phyloP scores from a whole-genome alignment of 129 eudicot species.

The Glebionis coronaria region DNA sequence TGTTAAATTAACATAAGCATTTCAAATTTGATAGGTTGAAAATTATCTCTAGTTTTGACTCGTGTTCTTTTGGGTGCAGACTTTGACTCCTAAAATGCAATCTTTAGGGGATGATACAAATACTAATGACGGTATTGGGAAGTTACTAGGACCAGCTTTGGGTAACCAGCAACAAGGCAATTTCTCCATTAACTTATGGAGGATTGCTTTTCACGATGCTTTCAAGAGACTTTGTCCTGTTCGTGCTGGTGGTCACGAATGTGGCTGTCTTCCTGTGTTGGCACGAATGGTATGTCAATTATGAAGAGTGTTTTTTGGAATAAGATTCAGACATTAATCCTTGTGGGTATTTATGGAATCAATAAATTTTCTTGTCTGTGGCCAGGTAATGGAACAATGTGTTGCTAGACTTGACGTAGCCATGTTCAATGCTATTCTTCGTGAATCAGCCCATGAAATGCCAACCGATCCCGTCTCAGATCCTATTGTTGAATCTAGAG shows the following conservation, averaged over 20 bases:
- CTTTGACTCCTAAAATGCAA: constrained; percentile 94
- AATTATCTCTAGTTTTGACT: constrained; percentile 9
- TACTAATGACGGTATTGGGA: constrained; percentile 42
- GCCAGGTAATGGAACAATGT: constrained; percentile 94
- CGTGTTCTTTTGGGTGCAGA: constrained; percentile 39
- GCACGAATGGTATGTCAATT: constrained; percentile 66
- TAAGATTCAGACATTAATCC: not conserved
- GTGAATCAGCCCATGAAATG: constrained; percentile 90
- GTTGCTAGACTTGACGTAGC: constrained; percentile 94
- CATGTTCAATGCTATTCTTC: constrained; percentile 96
- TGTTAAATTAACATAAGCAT: no score
- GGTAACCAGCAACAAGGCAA: constrained; percentile 77
- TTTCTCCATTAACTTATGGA: constrained; percentile 77
- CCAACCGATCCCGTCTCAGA: constrained; percentile 98
- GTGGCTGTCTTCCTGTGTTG: constrained; percentile 93
- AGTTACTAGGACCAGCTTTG: constrained; percentile 54
- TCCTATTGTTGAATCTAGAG: constrained; percentile 88
- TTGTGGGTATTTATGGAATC: not conserved
- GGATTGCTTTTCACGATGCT: constrained; percentile 80
- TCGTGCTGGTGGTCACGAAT: constrained; percentile 86
- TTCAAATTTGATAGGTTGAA: not conserved
- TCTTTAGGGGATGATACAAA: constrained; percentile 49
- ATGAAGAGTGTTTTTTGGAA: not conserved
- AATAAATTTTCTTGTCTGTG: not conserved
- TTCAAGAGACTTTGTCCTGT: constrained; percentile 94